Conservation (phyloP, 148 eudicot species). For the Rhododendron ferrugineum region DNA sequence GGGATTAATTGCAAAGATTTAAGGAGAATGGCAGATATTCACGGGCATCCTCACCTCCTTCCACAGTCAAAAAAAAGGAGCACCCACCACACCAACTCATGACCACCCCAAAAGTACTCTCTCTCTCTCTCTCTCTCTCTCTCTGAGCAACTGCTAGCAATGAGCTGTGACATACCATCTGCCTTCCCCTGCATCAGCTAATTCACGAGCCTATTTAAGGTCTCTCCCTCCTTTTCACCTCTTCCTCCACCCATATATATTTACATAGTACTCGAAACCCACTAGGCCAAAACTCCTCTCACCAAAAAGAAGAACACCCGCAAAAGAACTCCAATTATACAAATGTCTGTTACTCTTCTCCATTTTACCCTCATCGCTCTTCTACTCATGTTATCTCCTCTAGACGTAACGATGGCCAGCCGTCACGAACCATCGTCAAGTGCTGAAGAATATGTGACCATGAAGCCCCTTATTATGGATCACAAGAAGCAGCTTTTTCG, state of each 20-base stretch:
- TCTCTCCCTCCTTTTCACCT: not conserved
- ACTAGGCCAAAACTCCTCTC: not conserved
- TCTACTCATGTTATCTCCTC: slow-evolving; percentile 16
- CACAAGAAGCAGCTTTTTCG: slow-evolving; percentile 9
- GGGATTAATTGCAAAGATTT: not conserved
- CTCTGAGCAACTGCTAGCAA: not conserved
- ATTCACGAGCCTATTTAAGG: slow-evolving; percentile 29
- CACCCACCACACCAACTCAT: slow-evolving; percentile 27
- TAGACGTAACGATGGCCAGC: slow-evolving; percentile 17
- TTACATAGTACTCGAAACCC: not conserved
- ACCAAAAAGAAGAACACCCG: not conserved
- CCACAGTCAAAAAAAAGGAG: not conserved
- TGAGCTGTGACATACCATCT: slow-evolving; percentile 25
- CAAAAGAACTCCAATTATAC: not conserved
- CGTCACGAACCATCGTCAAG: slow-evolving; percentile 8
- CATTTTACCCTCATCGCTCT: slow-evolving; percentile 3
- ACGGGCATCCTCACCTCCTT: slow-evolving; percentile 31
- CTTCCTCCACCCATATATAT: not conserved
- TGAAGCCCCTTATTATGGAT: slow-evolving; percentile 17
- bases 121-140: not conserved
- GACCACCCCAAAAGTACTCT: slow-evolving; percentile 5
- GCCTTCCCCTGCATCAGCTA: slow-evolving; percentile 12
- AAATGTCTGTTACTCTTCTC: slow-evolving; percentile 1
- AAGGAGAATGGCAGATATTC: slow-evolving; percentile 25
- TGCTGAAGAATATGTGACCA: slow-evolving; percentile 9